A percentile compares a stretch with the other conserved stretches of the same genome.
Evolutionary conservation across 2,329 filamentous ascomycete genomes (phyloP).

Genomic region (Hypoxylon sp.): DNA sequence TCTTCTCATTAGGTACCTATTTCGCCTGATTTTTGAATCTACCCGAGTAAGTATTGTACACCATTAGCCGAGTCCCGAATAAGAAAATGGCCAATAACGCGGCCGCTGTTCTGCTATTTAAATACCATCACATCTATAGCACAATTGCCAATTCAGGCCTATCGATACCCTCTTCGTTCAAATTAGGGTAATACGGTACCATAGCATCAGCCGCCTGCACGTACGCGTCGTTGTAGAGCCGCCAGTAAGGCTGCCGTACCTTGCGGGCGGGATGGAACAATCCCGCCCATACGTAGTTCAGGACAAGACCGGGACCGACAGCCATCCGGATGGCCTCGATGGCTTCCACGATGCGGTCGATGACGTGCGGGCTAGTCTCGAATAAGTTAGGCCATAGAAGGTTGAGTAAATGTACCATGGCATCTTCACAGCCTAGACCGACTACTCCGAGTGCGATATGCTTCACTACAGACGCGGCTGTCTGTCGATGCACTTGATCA

Average conservation of each 20-base stretch:
- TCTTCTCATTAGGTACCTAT: constrained; percentile 28
- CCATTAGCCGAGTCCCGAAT: constrained; percentile 21
- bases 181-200: constrained; percentile 93
- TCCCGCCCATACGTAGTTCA: constrained; percentile 99
- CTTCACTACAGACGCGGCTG: constrained; percentile 96
- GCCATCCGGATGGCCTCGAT: constrained; percentile 96
- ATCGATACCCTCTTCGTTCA: constrained; percentile 84
- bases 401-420: constrained; percentile 98
- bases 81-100: constrained; percentile 20
- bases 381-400: constrained; percentile 97
- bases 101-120: background rate
- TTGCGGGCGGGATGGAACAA: constrained; percentile 97
- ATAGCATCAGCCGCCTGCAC: constrained; percentile 94
- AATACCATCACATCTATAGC: constrained; percentile 65
- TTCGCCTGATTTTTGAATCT: constrained; percentile 33
- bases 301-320: constrained; percentile 89
- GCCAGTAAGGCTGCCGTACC: constrained; percentile 95
- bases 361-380: constrained; percentile 97
- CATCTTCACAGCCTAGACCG: constrained; percentile 95
- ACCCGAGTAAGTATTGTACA: constrained; percentile 38
- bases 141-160: constrained; percentile 87
- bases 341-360: constrained; percentile 96
- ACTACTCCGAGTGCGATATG: constrained; percentile 98
- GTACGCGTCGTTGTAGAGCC: constrained; percentile 96
- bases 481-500: constrained; percentile 98